Evolutionary conservation across 371 early-diverging fungal species (phyloP), one percentile per base, ranked within the genome.

Genomic region (Mucor saturninus): DNA sequence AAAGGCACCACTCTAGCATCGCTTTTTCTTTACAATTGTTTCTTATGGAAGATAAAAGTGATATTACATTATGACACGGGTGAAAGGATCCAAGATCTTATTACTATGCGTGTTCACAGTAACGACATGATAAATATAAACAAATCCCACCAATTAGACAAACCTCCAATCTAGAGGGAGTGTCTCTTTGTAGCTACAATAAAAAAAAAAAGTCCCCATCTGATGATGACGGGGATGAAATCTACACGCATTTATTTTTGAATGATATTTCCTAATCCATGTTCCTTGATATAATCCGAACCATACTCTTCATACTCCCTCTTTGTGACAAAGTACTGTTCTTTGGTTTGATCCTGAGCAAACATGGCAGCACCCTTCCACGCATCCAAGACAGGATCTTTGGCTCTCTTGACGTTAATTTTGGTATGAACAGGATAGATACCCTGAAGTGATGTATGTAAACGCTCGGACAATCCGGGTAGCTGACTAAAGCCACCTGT

Each of bases 361-460:
- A 82, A 69, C 71, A 83, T 77, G 28, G 94, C 89, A 0, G 95
- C 96, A 8, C 96, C 96, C 3, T 74, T 77, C 96, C 96, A 96
- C 9, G 92, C 92, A 72, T 95, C 95, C 49, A 89, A 64, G 53
- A 86, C 43, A 21, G 93, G 90, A 71, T 95, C 84, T 1, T 72
- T 67, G 0, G 96, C 95, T 13, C 71, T 72, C 21, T 80, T 75
- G 7, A 95, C 86, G 8, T 71, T 63, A 48, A 93, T 74, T 1
- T 67, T 30, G 8, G 89, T 80, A 21, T 83, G 79, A 2, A 75
- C 83, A 2, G 95, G 93, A 54, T 86, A 77, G 26, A 93, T 83
- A 8, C 83, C 67, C 39, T 75, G 80, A 11, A 95, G 66, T 3
- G 89, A 86, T 9, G 60, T 30, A 31, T 83, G 65, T 10, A 96